phyloP scores from a whole-genome alignment of 257 asterid species.

The Craterostigma plantagineum region DNA sequence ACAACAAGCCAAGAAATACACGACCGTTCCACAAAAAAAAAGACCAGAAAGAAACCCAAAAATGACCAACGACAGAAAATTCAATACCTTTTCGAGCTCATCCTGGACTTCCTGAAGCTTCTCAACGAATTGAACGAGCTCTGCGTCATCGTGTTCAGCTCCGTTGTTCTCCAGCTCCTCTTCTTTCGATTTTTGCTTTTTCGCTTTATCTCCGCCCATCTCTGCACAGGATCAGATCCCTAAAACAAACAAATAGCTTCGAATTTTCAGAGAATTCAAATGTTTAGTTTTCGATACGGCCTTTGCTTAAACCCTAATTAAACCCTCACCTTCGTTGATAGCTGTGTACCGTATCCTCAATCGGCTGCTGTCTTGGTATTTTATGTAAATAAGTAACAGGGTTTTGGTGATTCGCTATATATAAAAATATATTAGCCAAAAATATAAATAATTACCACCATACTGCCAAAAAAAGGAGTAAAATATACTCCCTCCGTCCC shows the following conservation, averaged over 20 bases:
- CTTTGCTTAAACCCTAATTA: constrained; percentile 46
- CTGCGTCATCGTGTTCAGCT: constrained; percentile 29
- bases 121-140: constrained; percentile 49
- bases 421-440: no score
- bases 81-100: constrained; percentile 54
- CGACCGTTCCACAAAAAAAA: neutral
- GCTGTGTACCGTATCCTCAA: no score
- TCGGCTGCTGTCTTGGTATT: no score
- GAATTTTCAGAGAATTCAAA: neutral
- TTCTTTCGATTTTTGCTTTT: constrained; percentile 56
- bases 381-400: no score
- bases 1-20: neutral
- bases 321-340: constrained; percentile 13
- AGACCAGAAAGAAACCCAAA: neutral
- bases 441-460: no score
- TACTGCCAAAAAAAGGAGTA: no score
- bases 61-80: neutral
- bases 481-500: no score
- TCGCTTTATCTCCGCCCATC: constrained; percentile 83
- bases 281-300: constrained; percentile 3
- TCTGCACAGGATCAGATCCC: constrained; percentile 5
- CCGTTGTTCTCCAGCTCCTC: constrained; percentile 29
- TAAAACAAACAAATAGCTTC: constrained; percentile 3
- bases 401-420: no score
- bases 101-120: constrained; percentile 80